A percentile compares a stretch with the other conserved stretches of the same genome.
phyloP scores from a whole-genome alignment of 202 grass and related monocot species.

The Hordeum pubiflorum region DNA sequence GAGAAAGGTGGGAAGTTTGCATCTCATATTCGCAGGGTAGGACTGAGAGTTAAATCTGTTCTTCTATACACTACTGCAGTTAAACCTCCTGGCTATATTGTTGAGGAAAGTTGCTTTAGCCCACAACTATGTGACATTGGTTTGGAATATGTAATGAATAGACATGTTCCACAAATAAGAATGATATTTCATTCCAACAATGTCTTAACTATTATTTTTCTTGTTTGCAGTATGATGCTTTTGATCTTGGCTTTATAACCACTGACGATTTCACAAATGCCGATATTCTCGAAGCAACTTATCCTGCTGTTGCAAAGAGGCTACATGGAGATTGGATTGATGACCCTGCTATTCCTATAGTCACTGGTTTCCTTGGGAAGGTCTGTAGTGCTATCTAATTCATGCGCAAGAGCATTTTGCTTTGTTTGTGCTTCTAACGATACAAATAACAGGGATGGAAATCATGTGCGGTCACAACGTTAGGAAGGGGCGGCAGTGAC shows the following conservation, averaged over 20 bases:
- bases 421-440: background rate
- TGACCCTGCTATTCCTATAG: conserved; percentile 54
- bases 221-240: conserved; percentile 10
- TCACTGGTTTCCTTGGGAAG: conserved; percentile 95
- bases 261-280: conserved; percentile 65
- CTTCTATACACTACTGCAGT: background rate
- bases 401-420: background rate
- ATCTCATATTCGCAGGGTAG: background rate
- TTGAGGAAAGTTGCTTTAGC: background rate
- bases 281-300: conserved; percentile 93
- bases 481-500: conserved; percentile 97
- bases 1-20: background rate
- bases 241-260: conserved; percentile 16
- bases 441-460: conserved; percentile 67
- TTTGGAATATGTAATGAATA: background rate
- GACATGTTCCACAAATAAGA: background rate
- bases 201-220: background rate
- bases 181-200: background rate
- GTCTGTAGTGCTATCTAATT: conserved; percentile 26
- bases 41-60: background rate
- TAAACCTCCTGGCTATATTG: background rate
- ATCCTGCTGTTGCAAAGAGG: conserved; percentile 84
- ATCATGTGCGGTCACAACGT: conserved; percentile 87
- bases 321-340: conserved; percentile 9
- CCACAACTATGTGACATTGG: background rate